Evolutionary conservation across 495 filamentous ascomycete genomes (phyloP).

Genomic region (Tuber umbilicatum): DNA sequence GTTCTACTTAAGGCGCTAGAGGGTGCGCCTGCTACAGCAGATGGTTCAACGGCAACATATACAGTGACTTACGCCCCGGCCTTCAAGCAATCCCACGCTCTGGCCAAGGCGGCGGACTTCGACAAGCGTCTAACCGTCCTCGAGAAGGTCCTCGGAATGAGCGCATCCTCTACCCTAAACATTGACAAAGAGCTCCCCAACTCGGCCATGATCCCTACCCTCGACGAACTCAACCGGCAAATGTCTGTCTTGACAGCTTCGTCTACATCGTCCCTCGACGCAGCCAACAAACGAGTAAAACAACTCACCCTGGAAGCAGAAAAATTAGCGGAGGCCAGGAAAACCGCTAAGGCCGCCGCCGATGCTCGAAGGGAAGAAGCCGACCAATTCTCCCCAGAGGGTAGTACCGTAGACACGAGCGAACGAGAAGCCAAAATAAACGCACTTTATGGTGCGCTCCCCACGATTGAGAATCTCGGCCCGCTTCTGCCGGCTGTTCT

Average conservation of each 20-base stretch:
- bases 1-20: constrained; percentile 13
- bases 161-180: constrained; percentile 59
- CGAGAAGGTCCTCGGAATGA: constrained; percentile 75
- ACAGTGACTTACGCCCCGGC: constrained; percentile 53
- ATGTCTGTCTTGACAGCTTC: constrained; percentile 59
- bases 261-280: constrained; percentile 63
- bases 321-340: constrained; percentile 63
- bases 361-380: constrained; percentile 32
- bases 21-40: neutral
- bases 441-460: constrained; percentile 79
- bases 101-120: constrained; percentile 80
- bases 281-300: constrained; percentile 63
- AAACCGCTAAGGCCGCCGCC: constrained; percentile 53
- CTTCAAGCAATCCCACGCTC: constrained; percentile 57
- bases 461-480: constrained; percentile 78
- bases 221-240: constrained; percentile 70
- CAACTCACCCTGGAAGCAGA: constrained; percentile 75
- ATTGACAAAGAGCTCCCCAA: constrained; percentile 52
- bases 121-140: constrained; percentile 70
- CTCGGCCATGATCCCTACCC: constrained; percentile 67
- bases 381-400: constrained; percentile 32
- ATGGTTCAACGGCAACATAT: constrained; percentile 44
- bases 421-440: constrained; percentile 82
- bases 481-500: constrained; percentile 80
- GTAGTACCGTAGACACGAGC: constrained; percentile 42